Evolutionary conservation across 495 filamentous ascomycete species (phyloP).

Genomic region (Aspergillus ostianus): DNA sequence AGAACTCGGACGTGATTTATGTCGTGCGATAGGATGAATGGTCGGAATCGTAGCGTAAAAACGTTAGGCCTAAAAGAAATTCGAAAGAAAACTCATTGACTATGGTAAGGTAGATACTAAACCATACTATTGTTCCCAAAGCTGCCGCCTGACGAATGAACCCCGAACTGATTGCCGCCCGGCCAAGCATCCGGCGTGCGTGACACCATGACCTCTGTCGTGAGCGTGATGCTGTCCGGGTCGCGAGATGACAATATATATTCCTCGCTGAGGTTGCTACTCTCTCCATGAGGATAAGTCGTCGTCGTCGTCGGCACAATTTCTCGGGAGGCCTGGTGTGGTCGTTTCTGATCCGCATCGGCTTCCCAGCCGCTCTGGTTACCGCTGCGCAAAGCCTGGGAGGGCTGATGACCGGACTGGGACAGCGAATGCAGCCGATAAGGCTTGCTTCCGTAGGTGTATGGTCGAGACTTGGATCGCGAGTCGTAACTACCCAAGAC

Average conservation of each 20-base stretch:
- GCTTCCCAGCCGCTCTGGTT: conserved; percentile 6
- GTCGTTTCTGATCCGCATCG: background rate
- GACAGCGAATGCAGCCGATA: conserved; percentile 19
- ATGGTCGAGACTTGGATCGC: conserved; percentile 13
- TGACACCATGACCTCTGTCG: conserved; percentile 24
- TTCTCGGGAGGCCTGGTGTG: background rate
- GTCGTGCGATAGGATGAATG: no score
- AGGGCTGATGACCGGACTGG: conserved; percentile 3
- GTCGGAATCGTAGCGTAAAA: no score
- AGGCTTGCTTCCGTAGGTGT: conserved; percentile 14
- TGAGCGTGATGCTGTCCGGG: conserved; percentile 15
- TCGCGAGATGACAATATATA: conserved; percentile 16
- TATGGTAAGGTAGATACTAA: no score
- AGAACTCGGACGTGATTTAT: no score
- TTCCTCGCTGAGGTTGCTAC: conserved; percentile 24
- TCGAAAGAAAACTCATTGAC: no score
- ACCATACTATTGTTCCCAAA: no score
- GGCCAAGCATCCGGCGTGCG: no score
- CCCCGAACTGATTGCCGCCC: no score
- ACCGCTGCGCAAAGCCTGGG: background rate
- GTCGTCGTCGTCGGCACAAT: conserved; percentile 6
- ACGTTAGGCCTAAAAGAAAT: no score
- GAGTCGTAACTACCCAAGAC: conserved; percentile 27
- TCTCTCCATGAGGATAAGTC: background rate
- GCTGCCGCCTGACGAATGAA: no score